Evolutionary conservation across 1,284 basidiomycete genomes (phyloP).

Genomic region (Volvariella volvacea): DNA sequence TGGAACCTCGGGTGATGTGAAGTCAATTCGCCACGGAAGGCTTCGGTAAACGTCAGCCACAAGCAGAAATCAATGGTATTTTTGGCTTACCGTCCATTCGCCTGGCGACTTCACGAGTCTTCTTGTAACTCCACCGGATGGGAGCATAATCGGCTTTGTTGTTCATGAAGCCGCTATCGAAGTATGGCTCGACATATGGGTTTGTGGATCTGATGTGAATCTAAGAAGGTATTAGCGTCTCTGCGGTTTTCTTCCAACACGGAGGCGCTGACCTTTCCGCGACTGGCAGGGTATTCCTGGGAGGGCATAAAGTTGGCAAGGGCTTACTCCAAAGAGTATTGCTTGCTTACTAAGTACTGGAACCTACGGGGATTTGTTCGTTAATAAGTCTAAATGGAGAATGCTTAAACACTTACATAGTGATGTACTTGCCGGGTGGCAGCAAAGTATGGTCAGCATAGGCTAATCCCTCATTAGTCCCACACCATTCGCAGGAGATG

Average conservation of each 20-base stretch:
- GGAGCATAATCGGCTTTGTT: slow-evolving; percentile 72
- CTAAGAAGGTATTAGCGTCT: slow-evolving; percentile 19
- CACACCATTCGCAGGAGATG: background rate
- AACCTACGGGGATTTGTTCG: slow-evolving; percentile 30
- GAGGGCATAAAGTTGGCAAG: background rate
- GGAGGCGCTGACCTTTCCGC: slow-evolving; percentile 34
- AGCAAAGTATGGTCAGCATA: slow-evolving; percentile 65
- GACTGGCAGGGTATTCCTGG: slow-evolving; percentile 59
- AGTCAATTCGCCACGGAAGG: slow-evolving; percentile 63
- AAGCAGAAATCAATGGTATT: background rate
- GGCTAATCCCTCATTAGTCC: slow-evolving; percentile 23
- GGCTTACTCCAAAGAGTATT: too few species aligned
- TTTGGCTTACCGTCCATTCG: slow-evolving; percentile 61
- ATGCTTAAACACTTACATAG: slow-evolving; percentile 38
- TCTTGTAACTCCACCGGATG: slow-evolving; percentile 72
- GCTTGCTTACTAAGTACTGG: slow-evolving; percentile 58
- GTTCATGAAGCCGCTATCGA: slow-evolving; percentile 73
- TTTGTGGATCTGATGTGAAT: slow-evolving; percentile 57
- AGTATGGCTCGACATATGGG: slow-evolving; percentile 58
- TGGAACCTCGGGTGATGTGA: slow-evolving; percentile 73
- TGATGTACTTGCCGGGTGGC: slow-evolving; percentile 66
- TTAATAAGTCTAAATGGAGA: background rate
- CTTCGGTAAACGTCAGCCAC: slow-evolving; percentile 22
- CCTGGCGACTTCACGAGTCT: slow-evolving; percentile 64
- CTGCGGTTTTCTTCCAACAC: too few species aligned